Evolutionary conservation across 129 eudicot species (phyloP), one percentile per base, ranked within the genome.

Genomic region (Centella asiatica): DNA sequence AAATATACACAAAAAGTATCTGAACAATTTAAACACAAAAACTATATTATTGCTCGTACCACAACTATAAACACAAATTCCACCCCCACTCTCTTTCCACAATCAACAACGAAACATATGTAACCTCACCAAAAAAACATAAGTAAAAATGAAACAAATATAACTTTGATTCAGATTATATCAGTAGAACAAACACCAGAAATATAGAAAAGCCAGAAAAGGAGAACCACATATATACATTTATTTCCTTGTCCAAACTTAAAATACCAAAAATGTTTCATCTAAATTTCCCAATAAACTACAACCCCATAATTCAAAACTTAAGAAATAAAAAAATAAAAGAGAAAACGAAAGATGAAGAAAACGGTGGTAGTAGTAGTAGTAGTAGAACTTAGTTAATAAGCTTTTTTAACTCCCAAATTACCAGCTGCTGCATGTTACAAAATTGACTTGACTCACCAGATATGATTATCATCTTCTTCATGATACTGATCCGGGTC

Each of bases 401-500:
- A 10, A 50, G 31, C 29, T 7, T 12, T 26, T 27, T 56, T 0
- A 8, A 22, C 42, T 31, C 1, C 8, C 39, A 17, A 28, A n/a
- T 32, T 33, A 54, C 9, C 44, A 29, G 42, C 62, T 57, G 62
- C 37, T 32, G 62, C 44, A 57, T 57, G 44, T n/a, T 3, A 31
- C 17, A 56, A 32, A 31, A 57, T 18, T 18, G 20, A 31, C n/a
- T n/a, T 57, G 44, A 15, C 44, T 78, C 79, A 69, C 73, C 77
- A 85, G 33, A 15, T 12, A 31, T 29, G 8, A 28, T 65, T 69
- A 59, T 75, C n/a, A n/a, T n/a, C n/a, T n/a, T n/a, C n/a, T n/a
- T n/a, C 82, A 13, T 70, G 81, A 27, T 80, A 78, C 7, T 75
- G 79, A 44, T 87, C 98, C 44, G 97, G 85, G 24, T 68, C 74